Evolutionary conservation across 192 early-diverging fungal genomes (phyloP).

Genomic region (Umbelopsis sp.): DNA sequence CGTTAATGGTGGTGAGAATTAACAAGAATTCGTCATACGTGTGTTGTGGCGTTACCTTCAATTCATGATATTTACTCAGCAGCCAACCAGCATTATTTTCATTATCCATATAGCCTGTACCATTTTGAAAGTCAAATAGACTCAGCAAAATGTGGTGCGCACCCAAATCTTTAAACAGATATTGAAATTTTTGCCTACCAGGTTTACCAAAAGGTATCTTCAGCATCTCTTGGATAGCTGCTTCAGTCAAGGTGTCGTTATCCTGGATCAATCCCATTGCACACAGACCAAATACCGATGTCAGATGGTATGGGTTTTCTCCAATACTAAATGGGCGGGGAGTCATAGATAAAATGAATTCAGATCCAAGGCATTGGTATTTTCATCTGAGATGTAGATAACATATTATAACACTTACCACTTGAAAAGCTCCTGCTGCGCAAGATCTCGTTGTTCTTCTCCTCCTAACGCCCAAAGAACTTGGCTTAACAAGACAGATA

Average conservation of each 20-base stretch:
- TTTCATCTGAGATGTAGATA: not conserved
- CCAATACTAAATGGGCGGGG: slow-evolving; percentile 46
- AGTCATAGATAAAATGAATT: not conserved
- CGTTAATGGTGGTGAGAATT: no score
- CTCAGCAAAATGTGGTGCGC: no score
- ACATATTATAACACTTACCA: slow-evolving; percentile 49
- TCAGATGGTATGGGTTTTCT: slow-evolving; percentile 54
- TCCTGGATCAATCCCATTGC: slow-evolving; percentile 67
- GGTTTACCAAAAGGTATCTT: slow-evolving; percentile 53
- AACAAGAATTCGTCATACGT: not conserved
- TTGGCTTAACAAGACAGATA: slow-evolving; percentile 77
- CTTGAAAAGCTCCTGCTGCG: slow-evolving; percentile 77
- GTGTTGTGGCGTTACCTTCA: not conserved
- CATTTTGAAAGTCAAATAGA: no score
- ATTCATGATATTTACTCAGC: slow-evolving; percentile 11
- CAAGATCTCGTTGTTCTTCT: slow-evolving; percentile 72
- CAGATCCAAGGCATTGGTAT: not conserved
- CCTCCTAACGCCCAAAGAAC: slow-evolving; percentile 90
- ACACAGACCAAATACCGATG: slow-evolving; percentile 67
- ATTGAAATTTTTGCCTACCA: slow-evolving; percentile 33
- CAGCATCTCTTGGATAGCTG: slow-evolving; percentile 64
- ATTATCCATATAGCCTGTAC: slow-evolving; percentile 1
- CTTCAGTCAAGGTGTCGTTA: slow-evolving; percentile 62
- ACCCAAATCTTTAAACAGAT: no score
- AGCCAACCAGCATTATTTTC: not conserved